Base-by-base conservation (phyloP, 139 green algal genomes). In the Penium margaritaceum region DNA sequence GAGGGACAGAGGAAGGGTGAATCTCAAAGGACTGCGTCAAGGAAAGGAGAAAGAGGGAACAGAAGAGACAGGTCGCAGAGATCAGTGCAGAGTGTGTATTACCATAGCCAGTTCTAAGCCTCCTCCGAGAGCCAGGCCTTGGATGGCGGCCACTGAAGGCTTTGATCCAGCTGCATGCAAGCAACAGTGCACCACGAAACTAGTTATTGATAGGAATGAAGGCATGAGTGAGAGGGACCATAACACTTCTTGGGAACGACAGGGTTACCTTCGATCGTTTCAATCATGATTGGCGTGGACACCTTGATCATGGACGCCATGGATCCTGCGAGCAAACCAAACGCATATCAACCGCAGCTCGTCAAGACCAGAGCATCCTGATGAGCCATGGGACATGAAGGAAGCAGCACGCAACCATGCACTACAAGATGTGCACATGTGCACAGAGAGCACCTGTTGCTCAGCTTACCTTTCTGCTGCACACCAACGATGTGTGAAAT, bases 81-180 rank as follows among this genome's bases (percentile, higher is more conserved):
- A 33, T n/a, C 29, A 5, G 1, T 34, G 12, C n/a, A 34, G 51
- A 27, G 46, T 57, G 46, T 57, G 46, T 55, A 55, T 21, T 32
- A 90, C 90, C 84, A 97, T 89, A 36, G 94, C 91, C 38, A 95
- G 75, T 86, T 98, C 94, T 46, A 90, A 82, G n/a, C 94, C 94
- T 30, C 93, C 93, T 1, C 93, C 93, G 34, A 98, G 84, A 2
- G 91, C 91, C 35, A 97, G 74, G 19, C 85, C 88, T 44, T 87
- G 53, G 41, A 96, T 85, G 1, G 90, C 90, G 0, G 93, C 93
- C 29, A 98, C 93, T 9, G 85, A 90, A 43, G 93, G 93, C 83
- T 98, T 97, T 24, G 85, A 80, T 3, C 69, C 68, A 53, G 30
- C 75, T 82, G 73, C 46, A 77, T 39, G 46, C 64, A 43, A 12